A percentile compares a stretch with the other conserved stretches of the same genome.
These are phyloP conservation scores for Lipomyces anomalus DNA, from an alignment of 805 yeast genomes.

Conservation along the genomic window DNA sequence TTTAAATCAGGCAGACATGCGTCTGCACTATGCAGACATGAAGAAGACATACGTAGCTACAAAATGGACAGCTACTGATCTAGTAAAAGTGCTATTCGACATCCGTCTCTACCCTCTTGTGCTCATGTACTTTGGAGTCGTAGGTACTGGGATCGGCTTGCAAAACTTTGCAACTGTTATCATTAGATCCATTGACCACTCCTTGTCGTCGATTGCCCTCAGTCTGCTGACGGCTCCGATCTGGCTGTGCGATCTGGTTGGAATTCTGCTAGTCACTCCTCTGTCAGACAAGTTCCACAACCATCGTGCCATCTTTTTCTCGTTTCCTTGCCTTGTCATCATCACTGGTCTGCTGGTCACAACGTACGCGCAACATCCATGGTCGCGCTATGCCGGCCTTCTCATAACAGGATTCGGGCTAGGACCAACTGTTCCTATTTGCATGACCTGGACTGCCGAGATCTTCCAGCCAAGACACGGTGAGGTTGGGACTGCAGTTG, in stretches of 20 bases:
- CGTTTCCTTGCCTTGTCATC: slow-evolving; percentile 57
- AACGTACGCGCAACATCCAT: slow-evolving; percentile 64
- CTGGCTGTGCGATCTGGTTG: slow-evolving; percentile 79
- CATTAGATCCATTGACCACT: slow-evolving; percentile 58
- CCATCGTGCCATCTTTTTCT: slow-evolving; percentile 57
- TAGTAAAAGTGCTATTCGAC: slow-evolving; percentile 52
- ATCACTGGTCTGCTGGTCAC: slow-evolving; percentile 70
- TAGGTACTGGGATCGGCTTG: slow-evolving; percentile 83
- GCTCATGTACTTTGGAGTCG: slow-evolving; percentile 88
- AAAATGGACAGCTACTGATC: slow-evolving; percentile 57
- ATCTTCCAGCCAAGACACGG: slow-evolving; percentile 67
- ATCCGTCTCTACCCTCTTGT: slow-evolving; percentile 71
- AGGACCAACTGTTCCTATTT: slow-evolving; percentile 86
- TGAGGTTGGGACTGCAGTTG: slow-evolving; percentile 78
- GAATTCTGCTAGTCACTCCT: slow-evolving; percentile 70
- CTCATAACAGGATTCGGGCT: slow-evolving; percentile 79
- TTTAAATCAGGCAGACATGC: slow-evolving; percentile 47
- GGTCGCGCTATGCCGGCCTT: slow-evolving; percentile 77
- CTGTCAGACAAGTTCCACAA: slow-evolving; percentile 64
- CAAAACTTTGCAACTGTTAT: slow-evolving; percentile 81
- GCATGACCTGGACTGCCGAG: slow-evolving; percentile 79
- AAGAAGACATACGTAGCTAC: slow-evolving; percentile 20
- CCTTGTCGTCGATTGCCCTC: slow-evolving; percentile 57
- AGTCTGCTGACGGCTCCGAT: slow-evolving; percentile 81
- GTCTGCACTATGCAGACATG: slow-evolving; percentile 42